These are phyloP conservation scores for Mycena polygramma DNA, from an alignment of 768 basidiomycete species.

Conservation along the genomic window DNA sequence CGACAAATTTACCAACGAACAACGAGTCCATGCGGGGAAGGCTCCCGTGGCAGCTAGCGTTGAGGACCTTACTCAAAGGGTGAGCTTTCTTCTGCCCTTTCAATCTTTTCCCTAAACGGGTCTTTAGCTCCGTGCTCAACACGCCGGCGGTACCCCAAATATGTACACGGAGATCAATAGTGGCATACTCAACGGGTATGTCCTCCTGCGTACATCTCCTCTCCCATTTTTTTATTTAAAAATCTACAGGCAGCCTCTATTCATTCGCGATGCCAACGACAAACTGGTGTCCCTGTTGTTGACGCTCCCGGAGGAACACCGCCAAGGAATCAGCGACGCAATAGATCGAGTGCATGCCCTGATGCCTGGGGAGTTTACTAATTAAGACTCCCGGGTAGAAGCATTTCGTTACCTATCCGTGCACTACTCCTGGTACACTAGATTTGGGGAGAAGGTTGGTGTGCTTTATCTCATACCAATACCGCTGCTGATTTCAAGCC, in stretches of 20 bases:
- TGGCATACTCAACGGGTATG: not conserved
- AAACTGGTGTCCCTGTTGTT: conserved; percentile 6
- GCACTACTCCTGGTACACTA: conserved; percentile 1
- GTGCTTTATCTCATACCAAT: not conserved
- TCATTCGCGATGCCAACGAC: not conserved
- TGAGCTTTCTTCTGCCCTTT: not conserved
- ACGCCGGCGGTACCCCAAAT: not conserved
- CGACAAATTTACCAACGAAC: not conserved
- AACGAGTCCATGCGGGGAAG: not conserved
- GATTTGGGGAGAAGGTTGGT: conserved; percentile 1
- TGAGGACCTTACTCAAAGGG: not conserved
- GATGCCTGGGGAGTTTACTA: conserved; percentile 4
- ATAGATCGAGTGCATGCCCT: not conserved
- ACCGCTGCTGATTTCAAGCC: not conserved
- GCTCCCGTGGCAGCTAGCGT: not conserved
- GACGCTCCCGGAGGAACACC: conserved; percentile 6
- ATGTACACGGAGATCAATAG: not conserved
- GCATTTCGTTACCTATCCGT: not conserved
- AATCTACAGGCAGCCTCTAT: not conserved
- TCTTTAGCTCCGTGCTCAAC: not conserved
- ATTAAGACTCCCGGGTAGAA: not conserved
- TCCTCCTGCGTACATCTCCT: not conserved
- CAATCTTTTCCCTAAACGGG: not conserved
- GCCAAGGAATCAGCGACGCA: not conserved
- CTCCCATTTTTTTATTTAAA: not conserved